These are phyloP conservation scores for Podospora pseudocomata DNA, from an alignment of 495 filamentous ascomycete species.

Conservation along the genomic window DNA sequence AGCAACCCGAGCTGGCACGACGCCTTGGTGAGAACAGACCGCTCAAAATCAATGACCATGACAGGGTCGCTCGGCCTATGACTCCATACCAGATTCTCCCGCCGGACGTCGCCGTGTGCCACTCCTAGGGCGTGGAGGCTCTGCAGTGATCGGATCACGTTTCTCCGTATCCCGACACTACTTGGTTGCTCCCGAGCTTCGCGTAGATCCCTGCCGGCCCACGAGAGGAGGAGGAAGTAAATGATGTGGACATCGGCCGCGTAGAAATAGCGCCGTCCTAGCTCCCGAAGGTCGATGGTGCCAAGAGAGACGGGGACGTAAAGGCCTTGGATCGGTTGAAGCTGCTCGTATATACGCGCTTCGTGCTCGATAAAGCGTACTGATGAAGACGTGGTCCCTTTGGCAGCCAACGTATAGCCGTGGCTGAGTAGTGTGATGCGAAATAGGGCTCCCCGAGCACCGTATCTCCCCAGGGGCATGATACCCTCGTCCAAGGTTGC, in stretches of 20 bases:
- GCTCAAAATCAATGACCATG: constrained; percentile 22
- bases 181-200: constrained; percentile 2
- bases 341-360: constrained; percentile 36
- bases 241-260: constrained; percentile 40
- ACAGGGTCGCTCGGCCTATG: constrained; percentile 8
- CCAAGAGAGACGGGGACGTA: constrained; percentile 42
- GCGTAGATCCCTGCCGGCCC: constrained; percentile 22
- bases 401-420: constrained; percentile 47
- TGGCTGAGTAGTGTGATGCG: constrained; percentile 37
- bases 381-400: constrained; percentile 39
- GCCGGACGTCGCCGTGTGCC: constrained; percentile 16
- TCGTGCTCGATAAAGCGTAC: constrained; percentile 39
- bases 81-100: constrained; percentile 16
- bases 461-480: constrained; percentile 14
- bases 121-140: constrained; percentile 22
- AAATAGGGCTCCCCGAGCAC: constrained; percentile 36
- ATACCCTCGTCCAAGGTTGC: constrained; percentile 22
- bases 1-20: neutral
- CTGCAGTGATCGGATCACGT: constrained; percentile 15
- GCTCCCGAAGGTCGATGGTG: constrained; percentile 34
- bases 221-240: constrained; percentile 47
- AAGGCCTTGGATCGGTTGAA: constrained; percentile 35
- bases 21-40: constrained; percentile 9
- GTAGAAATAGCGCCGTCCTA: constrained; percentile 32
- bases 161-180: neutral